Percentiles rank a stretch among this genome's conserved stretches.
Conservation (phyloP, 2,329 filamentous ascomycete species). For the Pseudonectria buxi region DNA sequence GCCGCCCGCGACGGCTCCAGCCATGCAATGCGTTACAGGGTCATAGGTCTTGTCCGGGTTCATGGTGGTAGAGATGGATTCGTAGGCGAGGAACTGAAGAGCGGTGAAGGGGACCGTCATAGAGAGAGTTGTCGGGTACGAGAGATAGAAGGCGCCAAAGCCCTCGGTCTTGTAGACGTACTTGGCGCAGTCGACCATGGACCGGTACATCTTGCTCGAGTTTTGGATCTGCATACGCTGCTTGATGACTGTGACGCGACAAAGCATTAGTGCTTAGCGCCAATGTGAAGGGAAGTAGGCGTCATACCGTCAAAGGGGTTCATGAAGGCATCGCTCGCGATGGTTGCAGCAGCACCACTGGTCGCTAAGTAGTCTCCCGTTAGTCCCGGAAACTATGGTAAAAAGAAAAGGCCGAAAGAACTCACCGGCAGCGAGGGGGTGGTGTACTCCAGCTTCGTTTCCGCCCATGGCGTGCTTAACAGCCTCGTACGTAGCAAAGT, state of each 20-base stretch:
- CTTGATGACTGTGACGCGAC: slow-evolving; percentile 70
- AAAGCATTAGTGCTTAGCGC: slow-evolving; percentile 3
- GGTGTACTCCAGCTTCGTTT: slow-evolving; percentile 79
- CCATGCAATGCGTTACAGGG: slow-evolving; percentile 86
- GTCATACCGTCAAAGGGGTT: slow-evolving; percentile 92
- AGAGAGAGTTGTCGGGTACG: slow-evolving; percentile 92
- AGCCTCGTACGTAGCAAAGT: slow-evolving; percentile 96
- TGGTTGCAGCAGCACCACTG: slow-evolving; percentile 90
- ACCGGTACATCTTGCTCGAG: slow-evolving; percentile 79
- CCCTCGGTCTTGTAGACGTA: slow-evolving; percentile 86
- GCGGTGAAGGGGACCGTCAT: slow-evolving; percentile 99
- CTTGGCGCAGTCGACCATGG: slow-evolving; percentile 77
- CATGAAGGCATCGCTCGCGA: slow-evolving; percentile 97
- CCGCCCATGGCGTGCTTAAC: slow-evolving; percentile 96
- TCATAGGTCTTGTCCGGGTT: slow-evolving; percentile 84
- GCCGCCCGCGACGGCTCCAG: slow-evolving; percentile 86
- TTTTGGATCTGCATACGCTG: slow-evolving; percentile 98
- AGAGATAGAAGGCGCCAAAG: slow-evolving; percentile 90
- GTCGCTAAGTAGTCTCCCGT: slow-evolving; percentile 51
- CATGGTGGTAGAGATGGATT: slow-evolving; percentile 89
- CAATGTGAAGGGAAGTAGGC: not conserved
- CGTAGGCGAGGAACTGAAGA: slow-evolving; percentile 94
- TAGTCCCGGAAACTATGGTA: slow-evolving; percentile 1
- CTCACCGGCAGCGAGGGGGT: slow-evolving; percentile 86
- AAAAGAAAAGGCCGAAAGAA: slow-evolving; percentile 2